These are phyloP conservation scores for Zarea fungicola DNA, from an alignment of 2,329 filamentous ascomycete species.

Conservation along the genomic window DNA sequence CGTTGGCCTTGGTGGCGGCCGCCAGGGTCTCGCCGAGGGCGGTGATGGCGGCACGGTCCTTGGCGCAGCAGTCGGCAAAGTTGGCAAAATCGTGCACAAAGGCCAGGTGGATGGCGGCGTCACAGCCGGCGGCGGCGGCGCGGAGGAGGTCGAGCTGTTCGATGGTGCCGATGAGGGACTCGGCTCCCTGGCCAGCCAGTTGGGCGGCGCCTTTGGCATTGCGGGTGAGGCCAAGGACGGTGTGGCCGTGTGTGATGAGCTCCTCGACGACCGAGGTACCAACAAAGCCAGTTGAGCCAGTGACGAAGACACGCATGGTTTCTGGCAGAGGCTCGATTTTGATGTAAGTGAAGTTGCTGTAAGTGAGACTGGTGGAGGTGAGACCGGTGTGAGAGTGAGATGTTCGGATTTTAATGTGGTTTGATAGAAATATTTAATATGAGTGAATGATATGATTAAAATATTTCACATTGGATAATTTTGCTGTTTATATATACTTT, in stretches of 20 bases:
- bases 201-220: slow-evolving; percentile 24
- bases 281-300: slow-evolving; percentile 39
- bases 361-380: not conserved
- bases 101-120: slow-evolving; percentile 37
- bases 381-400: not conserved
- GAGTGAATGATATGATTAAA: not conserved
- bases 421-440: not conserved
- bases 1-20: not conserved
- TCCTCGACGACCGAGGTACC: slow-evolving; percentile 33
- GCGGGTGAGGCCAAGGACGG: slow-evolving; percentile 36
- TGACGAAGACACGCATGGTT: slow-evolving; percentile 33
- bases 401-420: too few relatives aligned
- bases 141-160: slow-evolving; percentile 29
- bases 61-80: slow-evolving; percentile 15
- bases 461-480: not conserved
- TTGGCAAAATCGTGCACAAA: slow-evolving; percentile 36
- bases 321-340: not conserved
- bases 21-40: slow-evolving; percentile 30
- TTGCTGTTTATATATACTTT: not conserved
- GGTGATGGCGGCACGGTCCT: slow-evolving; percentile 30
- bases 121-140: slow-evolving; percentile 25
- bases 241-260: slow-evolving; percentile 33
- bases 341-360: not conserved
- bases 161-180: slow-evolving; percentile 29
- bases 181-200: slow-evolving; percentile 27